Conservation (phyloP, 2,329 filamentous ascomycete species). For the Microsporum canis region DNA sequence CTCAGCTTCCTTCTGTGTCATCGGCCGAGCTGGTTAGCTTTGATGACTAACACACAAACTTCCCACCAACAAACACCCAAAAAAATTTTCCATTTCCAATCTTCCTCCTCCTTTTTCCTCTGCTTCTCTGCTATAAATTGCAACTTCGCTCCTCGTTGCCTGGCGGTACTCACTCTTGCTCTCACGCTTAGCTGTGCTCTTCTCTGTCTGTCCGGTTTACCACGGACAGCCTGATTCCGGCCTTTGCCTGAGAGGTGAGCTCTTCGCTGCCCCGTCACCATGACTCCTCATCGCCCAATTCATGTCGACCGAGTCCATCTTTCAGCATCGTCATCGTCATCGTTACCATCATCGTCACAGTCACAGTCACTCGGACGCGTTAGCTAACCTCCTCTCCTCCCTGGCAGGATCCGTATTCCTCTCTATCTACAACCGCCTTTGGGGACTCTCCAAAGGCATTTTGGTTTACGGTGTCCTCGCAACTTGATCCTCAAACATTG, state of each 20-base stretch:
- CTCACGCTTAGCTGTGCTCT: neutral
- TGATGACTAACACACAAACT: neutral
- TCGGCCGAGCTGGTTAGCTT: neutral
- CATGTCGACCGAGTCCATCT: neutral
- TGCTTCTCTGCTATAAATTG: neutral
- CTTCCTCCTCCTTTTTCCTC: too few relatives aligned
- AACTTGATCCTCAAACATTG: conserved; percentile 10
- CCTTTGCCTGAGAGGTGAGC: conserved; percentile 4
- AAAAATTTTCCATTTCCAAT: neutral
- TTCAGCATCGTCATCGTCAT: neutral
- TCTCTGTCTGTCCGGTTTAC: neutral
- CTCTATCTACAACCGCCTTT: conserved; percentile 23
- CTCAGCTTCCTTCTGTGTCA: neutral
- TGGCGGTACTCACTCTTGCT: neutral
- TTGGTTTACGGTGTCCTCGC: conserved; percentile 30
- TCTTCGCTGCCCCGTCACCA: neutral
- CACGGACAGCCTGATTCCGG: neutral
- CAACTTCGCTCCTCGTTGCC: neutral
- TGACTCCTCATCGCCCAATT: neutral
- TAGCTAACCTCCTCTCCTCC: neutral
- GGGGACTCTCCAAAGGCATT: conserved; percentile 29
- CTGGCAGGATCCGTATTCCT: neutral
- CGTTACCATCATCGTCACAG: neutral
- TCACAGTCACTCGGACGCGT: neutral
- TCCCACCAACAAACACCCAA: neutral